Evolutionary conservation across 2,329 filamentous ascomycete genomes (phyloP).

Genomic region (Emergomyces orientalis): DNA sequence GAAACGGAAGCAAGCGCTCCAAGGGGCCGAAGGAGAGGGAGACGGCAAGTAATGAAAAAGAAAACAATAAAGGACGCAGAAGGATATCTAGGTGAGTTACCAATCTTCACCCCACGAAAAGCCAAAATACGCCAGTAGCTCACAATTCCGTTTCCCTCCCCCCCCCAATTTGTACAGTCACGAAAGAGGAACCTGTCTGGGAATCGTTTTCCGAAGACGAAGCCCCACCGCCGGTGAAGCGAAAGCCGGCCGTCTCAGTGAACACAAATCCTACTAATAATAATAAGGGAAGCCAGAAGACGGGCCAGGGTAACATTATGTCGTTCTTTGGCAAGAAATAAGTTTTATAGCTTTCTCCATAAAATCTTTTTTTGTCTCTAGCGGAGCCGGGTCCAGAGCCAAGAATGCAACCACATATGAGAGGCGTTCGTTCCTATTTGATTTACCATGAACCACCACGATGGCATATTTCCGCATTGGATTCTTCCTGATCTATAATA

Average conservation of each 20-base stretch:
- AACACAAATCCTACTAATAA: slow-evolving; percentile 46
- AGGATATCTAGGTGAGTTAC: slow-evolving; percentile 68
- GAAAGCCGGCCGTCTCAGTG: slow-evolving; percentile 38
- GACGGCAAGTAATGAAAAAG: slow-evolving; percentile 76
- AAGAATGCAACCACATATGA: not conserved
- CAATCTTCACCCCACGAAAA: not conserved
- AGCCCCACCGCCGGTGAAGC: slow-evolving; percentile 42
- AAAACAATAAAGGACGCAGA: slow-evolving; percentile 79
- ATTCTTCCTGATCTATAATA: not conserved
- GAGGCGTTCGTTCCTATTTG: not conserved
- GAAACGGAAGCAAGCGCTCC: slow-evolving; percentile 39
- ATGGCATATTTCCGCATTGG: not conserved
- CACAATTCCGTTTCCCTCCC: not conserved
- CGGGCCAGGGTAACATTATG: slow-evolving; percentile 66
- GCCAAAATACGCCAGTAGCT: not conserved
- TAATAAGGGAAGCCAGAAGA: slow-evolving; percentile 47
- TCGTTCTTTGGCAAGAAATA: slow-evolving; percentile 82
- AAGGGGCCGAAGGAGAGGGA: slow-evolving; percentile 63
- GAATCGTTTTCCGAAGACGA: slow-evolving; percentile 93
- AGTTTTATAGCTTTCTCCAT: slow-evolving; percentile 11
- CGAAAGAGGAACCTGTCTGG: slow-evolving; percentile 74
- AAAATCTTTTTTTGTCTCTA: not conserved
- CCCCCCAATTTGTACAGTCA: slow-evolving; percentile 48
- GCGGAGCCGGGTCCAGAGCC: not conserved
- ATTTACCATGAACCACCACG: not conserved